Percentiles rank a stretch among this genome's conserved stretches.
Conservation (phyloP, 1,284 basidiomycete species). For the Anthracocystis panici-leucophaei region DNA sequence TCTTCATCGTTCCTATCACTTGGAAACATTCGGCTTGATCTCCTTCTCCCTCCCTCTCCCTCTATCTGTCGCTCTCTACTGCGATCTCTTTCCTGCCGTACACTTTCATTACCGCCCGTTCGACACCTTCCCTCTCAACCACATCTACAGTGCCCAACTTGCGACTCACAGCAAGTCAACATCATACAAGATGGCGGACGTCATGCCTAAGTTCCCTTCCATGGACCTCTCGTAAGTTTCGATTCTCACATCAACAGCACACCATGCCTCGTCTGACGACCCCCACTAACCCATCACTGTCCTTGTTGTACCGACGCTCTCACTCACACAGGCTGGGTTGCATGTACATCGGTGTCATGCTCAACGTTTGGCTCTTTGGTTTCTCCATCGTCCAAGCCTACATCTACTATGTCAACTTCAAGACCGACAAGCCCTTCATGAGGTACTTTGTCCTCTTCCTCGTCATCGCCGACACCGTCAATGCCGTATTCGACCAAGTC, state of each 20-base stretch:
- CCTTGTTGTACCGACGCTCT: not conserved
- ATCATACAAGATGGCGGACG: slow-evolving; percentile 28
- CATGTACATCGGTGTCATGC: slow-evolving; percentile 62
- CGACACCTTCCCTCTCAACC: not conserved
- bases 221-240: slow-evolving; percentile 45
- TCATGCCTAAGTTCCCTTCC: slow-evolving; percentile 29
- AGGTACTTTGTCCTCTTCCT: slow-evolving; percentile 60
- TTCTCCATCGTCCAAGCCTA: slow-evolving; percentile 62
- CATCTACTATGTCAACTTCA: slow-evolving; percentile 62
- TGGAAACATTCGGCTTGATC: not conserved
- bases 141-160: not conserved
- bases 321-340: slow-evolving; percentile 48
- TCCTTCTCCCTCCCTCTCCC: not conserved
- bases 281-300: no score
- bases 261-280: slow-evolving; percentile 1
- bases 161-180: slow-evolving; percentile 6
- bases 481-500: slow-evolving; percentile 52
- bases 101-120: slow-evolving; percentile 8
- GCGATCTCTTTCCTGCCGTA: not conserved
- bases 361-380: slow-evolving; percentile 64
- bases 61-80: no score
- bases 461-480: slow-evolving; percentile 52
- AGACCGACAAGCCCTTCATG: slow-evolving; percentile 57
- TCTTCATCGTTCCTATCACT: not conserved
- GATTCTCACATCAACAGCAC: not conserved